Base-by-base conservation (phyloP, 2,329 filamentous ascomycete species). In the Diaporthe destruens region DNA sequence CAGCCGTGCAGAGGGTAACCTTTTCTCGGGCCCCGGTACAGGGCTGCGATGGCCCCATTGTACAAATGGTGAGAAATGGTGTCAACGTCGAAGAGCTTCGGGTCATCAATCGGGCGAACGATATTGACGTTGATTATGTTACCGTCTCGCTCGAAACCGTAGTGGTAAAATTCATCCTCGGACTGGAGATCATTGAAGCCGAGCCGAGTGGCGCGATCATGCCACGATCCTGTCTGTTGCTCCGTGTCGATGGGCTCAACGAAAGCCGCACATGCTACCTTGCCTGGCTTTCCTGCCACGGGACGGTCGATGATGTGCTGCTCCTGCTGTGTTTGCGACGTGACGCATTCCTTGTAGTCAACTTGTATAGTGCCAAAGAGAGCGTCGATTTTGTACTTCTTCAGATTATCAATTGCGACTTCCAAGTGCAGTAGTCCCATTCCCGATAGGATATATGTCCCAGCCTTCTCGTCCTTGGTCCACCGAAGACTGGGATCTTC, bases 381-480 rank as follows among this genome's bases (percentile, higher is more conserved):
- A 87, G 95, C 87, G 90, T 98, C 81, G 86, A 88, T 94, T 80
- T 96, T 97, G 83, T 98, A 92, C 68, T 94, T 93, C 76, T 96
- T 91, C 12, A 99, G 89, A 55, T 95, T 90, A 81, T 98, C 94
- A 65, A 94, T 87, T 0, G 96, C 95, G 63, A 99, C 96, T 78
- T 99, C 96, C 0, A 99, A 87, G 81, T 99, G 96, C 36, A 99
- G 88, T 78, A 97, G 94, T 9, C 96, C 96, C 96, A 99, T 98
- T 5, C 96, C 96, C 69, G 95, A 95, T 0, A 99, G 87, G 42
- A 97, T 92, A 59, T 96, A 98, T 79, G 98, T 95, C 2, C 96
- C 96, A 1, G 94, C 95, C 80, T 98, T 96, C 74, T 96, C 91
- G 77, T 98, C 94, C 39, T 94, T 87, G 47, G 88, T 93, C 80